Evolutionary conservation across 2,329 filamentous ascomycete genomes (phyloP), one percentile per base, ranked within the genome.

Genomic region (Trichophyton verrucosum): DNA sequence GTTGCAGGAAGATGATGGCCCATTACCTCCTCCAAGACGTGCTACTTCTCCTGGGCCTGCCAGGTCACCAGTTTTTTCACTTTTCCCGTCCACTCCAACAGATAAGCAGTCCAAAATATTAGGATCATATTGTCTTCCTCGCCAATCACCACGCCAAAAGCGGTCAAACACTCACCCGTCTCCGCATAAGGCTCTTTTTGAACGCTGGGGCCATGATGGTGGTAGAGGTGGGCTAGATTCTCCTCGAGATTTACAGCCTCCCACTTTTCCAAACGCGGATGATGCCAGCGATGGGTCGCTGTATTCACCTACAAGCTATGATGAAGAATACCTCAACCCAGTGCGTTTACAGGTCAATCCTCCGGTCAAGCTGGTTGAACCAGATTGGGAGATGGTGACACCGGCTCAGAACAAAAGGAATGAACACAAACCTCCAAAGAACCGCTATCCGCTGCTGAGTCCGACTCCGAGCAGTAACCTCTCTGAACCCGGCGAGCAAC

Each of bases 31-130:
- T 22, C 68, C 68, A 61, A 69, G 72, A 53, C 70, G 72, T 51
- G 71, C 71, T 30, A 74, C 71, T 20, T 75, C 74, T 22, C 72
- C 74, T 30, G 70, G 66, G 38, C 67, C 65, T 55, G 67, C 71
- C 5, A 71, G 67, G 57, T 70, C 73, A 30, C 69, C 73, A 3
- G 70, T 67, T 44, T 76, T 77, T 60, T 70, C 68, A 3, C 62
- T 76, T 5, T 76, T 77, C 51, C 75, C 75, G 1, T 55, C 69
- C 11, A 68, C 70, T 1, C 69, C 70, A 22, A 63, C 68, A 1
- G 66, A 63, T n/a, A 73, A 73, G 40, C 67, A 67, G 1, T 66
- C 70, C 4, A 69, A 71, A 27, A 51, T 66, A n/a, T 63, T 68
- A 22, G 70, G 53, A 2, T 38, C 60, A n/a, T 58, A 64, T 13